Conservation (phyloP, 1,139 yeast species). For the Yamadazyma kanchanaburiensis region DNA sequence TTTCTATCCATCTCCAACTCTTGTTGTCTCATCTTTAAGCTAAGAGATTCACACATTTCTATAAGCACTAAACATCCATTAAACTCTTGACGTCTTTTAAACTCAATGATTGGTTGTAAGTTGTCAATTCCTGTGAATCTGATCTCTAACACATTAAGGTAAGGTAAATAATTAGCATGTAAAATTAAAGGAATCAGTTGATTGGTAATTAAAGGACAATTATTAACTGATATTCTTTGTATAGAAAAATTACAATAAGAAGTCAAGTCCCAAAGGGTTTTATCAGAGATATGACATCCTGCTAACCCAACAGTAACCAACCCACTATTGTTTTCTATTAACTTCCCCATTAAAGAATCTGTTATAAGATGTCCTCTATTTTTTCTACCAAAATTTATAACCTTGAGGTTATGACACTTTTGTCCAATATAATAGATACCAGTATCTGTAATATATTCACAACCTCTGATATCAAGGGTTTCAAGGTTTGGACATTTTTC, state of each 20-base stretch:
- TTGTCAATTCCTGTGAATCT: slow-evolving; percentile 62
- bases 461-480: slow-evolving; percentile 76
- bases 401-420: slow-evolving; percentile 51
- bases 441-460: slow-evolving; percentile 72
- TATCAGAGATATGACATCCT: slow-evolving; percentile 79
- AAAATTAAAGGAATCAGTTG: slow-evolving; percentile 64
- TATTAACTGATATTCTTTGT: slow-evolving; percentile 73
- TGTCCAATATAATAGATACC: slow-evolving; percentile 67
- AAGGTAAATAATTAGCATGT: slow-evolving; percentile 50
- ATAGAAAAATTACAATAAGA: slow-evolving; percentile 51
- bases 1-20: slow-evolving; percentile 58
- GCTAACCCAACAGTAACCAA: slow-evolving; percentile 81
- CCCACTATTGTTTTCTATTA: slow-evolving; percentile 51
- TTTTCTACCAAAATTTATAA: slow-evolving; percentile 79
- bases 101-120: slow-evolving; percentile 63
- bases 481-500: slow-evolving; percentile 57
- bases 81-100: slow-evolving; percentile 58
- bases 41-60: slow-evolving; percentile 74
- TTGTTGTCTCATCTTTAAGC: slow-evolving; percentile 55
- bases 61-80: slow-evolving; percentile 55
- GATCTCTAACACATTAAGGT: slow-evolving; percentile 73
- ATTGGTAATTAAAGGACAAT: slow-evolving; percentile 66
- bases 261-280: slow-evolving; percentile 78
- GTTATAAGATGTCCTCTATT: slow-evolving; percentile 65
- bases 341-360: slow-evolving; percentile 59